A percentile compares a stretch with the other conserved stretches of the same genome.
These are phyloP conservation scores for Hyaloperonospora brassicae DNA, from an alignment of 352 stramenopile genomes.

Conservation along the genomic window DNA sequence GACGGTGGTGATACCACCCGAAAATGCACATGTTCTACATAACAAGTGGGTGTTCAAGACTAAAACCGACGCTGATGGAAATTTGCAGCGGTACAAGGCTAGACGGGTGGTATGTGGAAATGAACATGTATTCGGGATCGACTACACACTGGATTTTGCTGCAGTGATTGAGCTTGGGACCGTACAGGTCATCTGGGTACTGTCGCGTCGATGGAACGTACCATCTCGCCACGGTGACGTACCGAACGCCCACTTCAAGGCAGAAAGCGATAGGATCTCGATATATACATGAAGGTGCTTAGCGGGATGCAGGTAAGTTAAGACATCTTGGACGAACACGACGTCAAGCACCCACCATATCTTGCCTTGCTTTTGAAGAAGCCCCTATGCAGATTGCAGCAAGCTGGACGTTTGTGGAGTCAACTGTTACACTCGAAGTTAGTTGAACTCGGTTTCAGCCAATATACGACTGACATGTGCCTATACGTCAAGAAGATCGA, in stretches of 20 bases:
- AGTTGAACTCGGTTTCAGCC: background rate
- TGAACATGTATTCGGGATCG: background rate
- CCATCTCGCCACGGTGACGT: background rate
- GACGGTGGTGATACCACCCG: too few species aligned
- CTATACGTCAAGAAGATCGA: background rate
- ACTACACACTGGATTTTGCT: background rate
- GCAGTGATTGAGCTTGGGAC: background rate
- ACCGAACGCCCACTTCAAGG: background rate
- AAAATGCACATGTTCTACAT: background rate
- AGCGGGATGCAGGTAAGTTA: background rate
- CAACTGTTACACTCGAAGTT: background rate
- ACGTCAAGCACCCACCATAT: background rate
- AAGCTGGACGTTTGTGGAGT: background rate
- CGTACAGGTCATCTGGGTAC: background rate
- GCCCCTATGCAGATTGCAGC: background rate
- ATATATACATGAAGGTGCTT: too few species aligned
- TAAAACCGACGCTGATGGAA: background rate
- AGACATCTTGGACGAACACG: background rate
- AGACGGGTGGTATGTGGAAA: background rate
- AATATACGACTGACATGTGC: background rate
- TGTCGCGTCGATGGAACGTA: background rate
- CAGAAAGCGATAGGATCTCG: background rate
- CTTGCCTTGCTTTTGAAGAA: background rate
- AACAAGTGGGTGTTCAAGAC: background rate
- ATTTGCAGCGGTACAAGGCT: background rate